phyloP scores from a whole-genome alignment of 352 stramenopile genomes.

The Thalassiosira ordinaria region DNA sequence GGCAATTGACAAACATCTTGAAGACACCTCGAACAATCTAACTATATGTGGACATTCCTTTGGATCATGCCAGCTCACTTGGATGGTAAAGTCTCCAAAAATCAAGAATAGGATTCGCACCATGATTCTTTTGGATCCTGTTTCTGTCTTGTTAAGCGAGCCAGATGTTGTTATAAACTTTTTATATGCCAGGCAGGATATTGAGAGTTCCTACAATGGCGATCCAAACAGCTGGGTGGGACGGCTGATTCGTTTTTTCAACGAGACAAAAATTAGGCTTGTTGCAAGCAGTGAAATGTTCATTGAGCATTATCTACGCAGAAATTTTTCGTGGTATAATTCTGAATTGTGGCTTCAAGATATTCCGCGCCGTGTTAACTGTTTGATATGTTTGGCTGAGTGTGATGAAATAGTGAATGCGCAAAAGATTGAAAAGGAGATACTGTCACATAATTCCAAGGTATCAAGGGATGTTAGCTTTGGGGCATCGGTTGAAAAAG shows the following conservation, averaged over 20 bases:
- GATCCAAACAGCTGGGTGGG: constrained; percentile 2
- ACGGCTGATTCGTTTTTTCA: constrained; percentile 47
- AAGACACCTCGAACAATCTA: constrained; percentile 33
- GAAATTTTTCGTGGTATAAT: constrained; percentile 87
- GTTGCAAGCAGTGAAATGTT: constrained; percentile 78
- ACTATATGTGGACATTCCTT: constrained; percentile 83
- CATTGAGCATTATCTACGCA: constrained; percentile 81
- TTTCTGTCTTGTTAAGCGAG: constrained; percentile 83
- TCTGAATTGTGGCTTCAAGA: constrained; percentile 85
- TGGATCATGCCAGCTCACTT: constrained; percentile 79
- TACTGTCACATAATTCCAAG: constrained; percentile 44
- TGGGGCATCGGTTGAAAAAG: constrained; percentile 26
- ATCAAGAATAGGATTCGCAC: constrained; percentile 37
- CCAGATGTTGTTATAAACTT: constrained; percentile 86
- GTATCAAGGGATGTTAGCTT: not conserved
- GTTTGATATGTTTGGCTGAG: constrained; percentile 72
- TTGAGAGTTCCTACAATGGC: constrained; percentile 16
- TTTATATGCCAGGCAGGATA: constrained; percentile 62
- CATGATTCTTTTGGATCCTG: constrained; percentile 80
- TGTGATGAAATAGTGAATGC: constrained; percentile 82
- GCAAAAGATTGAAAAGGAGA: constrained; percentile 62
- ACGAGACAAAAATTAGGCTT: constrained; percentile 62
- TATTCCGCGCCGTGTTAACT: constrained; percentile 56
- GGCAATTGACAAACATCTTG: constrained; percentile 51
- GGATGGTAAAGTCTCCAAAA: constrained; percentile 68